A percentile compares a stretch with the other conserved stretches of the same genome.
These are phyloP conservation scores for Apiotrichum gracile DNA, from an alignment of 1,284 basidiomycete genomes.

Conservation along the genomic window DNA sequence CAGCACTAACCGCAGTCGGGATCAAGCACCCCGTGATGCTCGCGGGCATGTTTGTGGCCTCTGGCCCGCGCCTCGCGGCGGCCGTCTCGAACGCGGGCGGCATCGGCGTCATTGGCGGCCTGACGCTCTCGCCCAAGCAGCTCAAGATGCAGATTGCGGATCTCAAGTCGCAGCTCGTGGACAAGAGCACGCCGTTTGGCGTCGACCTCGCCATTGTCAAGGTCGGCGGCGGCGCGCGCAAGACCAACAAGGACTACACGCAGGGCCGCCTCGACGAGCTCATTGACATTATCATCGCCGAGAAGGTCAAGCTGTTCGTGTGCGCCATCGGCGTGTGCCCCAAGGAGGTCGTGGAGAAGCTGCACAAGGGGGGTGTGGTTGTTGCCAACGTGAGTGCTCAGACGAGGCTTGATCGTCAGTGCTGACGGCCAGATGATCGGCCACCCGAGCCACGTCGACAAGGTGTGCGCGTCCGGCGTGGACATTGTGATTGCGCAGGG, in stretches of 20 bases:
- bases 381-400: slow-evolving; percentile 61
- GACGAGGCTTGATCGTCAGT: too few species aligned
- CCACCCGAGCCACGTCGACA: slow-evolving; percentile 74
- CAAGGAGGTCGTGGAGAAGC: slow-evolving; percentile 63
- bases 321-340: slow-evolving; percentile 75
- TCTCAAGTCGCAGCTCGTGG: slow-evolving; percentile 61
- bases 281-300: slow-evolving; percentile 79
- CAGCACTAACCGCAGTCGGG: slow-evolving; percentile 49
- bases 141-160: slow-evolving; percentile 58
- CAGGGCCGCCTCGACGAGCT: slow-evolving; percentile 65
- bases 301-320: slow-evolving; percentile 74
- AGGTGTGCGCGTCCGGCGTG: slow-evolving; percentile 71
- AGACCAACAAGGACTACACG: slow-evolving; percentile 64
- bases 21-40: slow-evolving; percentile 82
- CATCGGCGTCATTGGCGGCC: slow-evolving; percentile 77
- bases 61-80: slow-evolving; percentile 75
- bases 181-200: slow-evolving; percentile 61
- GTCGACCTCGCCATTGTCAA: slow-evolving; percentile 80
- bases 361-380: slow-evolving; percentile 72
- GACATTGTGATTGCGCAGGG: slow-evolving; percentile 86
- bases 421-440: slow-evolving; percentile 65
- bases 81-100: slow-evolving; percentile 72
- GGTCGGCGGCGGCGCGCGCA: slow-evolving; percentile 71
- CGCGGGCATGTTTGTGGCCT: slow-evolving; percentile 77
- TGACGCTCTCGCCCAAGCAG: slow-evolving; percentile 35